Evolutionary conservation across 495 filamentous ascomycete genomes (phyloP), one percentile per base, ranked within the genome.

Genomic region (Aspergillus indologenus): DNA sequence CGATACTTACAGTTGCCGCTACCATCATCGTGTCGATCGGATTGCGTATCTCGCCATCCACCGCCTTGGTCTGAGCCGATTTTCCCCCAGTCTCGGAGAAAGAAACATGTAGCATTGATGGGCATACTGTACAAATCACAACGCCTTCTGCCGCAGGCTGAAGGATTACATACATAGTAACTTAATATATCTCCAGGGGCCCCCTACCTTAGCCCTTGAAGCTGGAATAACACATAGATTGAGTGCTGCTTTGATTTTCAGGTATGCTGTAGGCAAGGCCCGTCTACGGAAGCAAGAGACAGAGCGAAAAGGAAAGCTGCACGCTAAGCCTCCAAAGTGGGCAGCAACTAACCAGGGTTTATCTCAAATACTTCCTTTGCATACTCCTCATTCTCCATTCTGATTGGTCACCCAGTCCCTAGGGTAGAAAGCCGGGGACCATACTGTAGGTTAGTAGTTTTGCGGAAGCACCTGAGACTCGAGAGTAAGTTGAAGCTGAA

Each of bases 361-460:
- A 75, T 75, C 68, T 75, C 72, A 75, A 76, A 76, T 75, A 72
- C 68, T 67, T 70, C 21, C 63, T 55, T 29, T 29, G 9, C 26
- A 3, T 29, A n/a, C 26, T 29, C 9, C 4, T 29, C 26, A 3
- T 9, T 29, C 3, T 61, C 55, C 42, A 23, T 45, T 53, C 54
- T 76, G 67, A 75, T 75, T 73, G 72, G 72, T 59, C 46, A 8
- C 34, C 58, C 61, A 57, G 45, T 54, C 42, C 48, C 46, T 22
- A 61, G 50, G 60, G 59, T 40, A 40, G 26, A 45, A 61, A 29
- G 56, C 44, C 57, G 65, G 61, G 45, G 54, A 65, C 58, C 57
- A 61, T 45, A 52, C 34, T n/a, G n/a, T n/a, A n/a, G n/a, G n/a
- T n/a, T n/a, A n/a, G n/a, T n/a, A n/a, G n/a, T 9, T 29, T 29